phyloP scores from a whole-genome alignment of 1,139 yeast genomes.

The Pichia sp. region DNA sequence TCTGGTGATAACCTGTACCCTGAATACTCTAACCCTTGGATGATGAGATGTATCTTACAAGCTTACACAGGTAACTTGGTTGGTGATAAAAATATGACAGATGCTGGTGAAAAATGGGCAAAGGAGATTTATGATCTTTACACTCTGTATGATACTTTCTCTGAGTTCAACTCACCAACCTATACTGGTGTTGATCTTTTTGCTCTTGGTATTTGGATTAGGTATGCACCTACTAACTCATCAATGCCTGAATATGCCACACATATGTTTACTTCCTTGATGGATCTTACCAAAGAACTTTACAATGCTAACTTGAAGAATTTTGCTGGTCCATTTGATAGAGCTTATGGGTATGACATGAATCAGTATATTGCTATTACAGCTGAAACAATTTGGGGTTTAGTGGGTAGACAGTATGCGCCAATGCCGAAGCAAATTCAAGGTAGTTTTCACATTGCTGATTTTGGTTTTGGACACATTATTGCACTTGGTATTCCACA shows the following conservation, averaged over 20 bases:
- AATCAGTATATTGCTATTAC: constrained; percentile 4
- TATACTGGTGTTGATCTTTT: constrained; percentile 7
- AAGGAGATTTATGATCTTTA: constrained; percentile 4
- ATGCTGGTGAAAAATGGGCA: constrained; percentile 5
- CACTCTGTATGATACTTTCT: neutral
- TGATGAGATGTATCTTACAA: constrained; percentile 6
- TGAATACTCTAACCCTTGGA: constrained; percentile 5
- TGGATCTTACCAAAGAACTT: constrained; percentile 2
- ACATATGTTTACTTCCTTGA: constrained; percentile 2
- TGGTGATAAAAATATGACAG: constrained; percentile 4
- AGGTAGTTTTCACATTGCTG: constrained; percentile 5
- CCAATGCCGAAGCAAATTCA: constrained; percentile 6
- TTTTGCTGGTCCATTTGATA: constrained; percentile 7
- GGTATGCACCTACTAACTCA: constrained; percentile 4
- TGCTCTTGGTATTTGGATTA: constrained; percentile 5
- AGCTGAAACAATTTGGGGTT: constrained; percentile 4
- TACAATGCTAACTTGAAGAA: constrained; percentile 5
- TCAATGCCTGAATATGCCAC: constrained; percentile 3
- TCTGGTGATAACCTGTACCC: constrained; percentile 5
- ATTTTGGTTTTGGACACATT: constrained; percentile 4
- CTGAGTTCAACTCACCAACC: constrained; percentile 6
- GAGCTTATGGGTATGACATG: constrained; percentile 7
- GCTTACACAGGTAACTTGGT: constrained; percentile 1
- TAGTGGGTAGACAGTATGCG: constrained; percentile 5
- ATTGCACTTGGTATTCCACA: constrained; percentile 6